A percentile compares a stretch with the other conserved stretches of the same genome.
phyloP scores from a whole-genome alignment of 192 early-diverging fungal species.

The Rhizophagus clarus region DNA sequence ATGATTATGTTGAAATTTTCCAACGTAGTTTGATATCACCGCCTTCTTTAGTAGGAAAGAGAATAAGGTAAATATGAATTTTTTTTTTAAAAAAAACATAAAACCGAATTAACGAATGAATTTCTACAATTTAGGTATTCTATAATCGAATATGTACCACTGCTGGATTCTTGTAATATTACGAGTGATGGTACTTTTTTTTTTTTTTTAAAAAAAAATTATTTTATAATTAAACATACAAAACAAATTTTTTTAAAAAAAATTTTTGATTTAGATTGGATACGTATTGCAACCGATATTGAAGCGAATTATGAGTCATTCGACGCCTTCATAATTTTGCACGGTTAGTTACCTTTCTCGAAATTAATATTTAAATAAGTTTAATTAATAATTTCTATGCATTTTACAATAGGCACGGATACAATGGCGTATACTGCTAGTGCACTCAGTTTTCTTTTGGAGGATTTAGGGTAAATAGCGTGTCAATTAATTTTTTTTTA shows the following conservation, averaged over 20 bases:
- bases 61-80: conserved; percentile 58
- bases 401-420: conserved; percentile 64
- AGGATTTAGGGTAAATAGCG: conserved; percentile 78
- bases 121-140: conserved; percentile 66
- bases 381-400: background rate
- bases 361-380: background rate
- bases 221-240: too few relatives aligned
- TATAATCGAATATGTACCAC: conserved; percentile 91
- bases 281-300: conserved; percentile 93
- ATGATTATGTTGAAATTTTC: conserved; percentile 8
- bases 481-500: conserved; percentile 24
- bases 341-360: conserved; percentile 45
- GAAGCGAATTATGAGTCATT: conserved; percentile 91
- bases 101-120: too few relatives aligned
- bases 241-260: conserved; percentile 37
- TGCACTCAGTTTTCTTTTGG: conserved; percentile 93
- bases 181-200: conserved; percentile 61
- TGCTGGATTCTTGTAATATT: conserved; percentile 96
- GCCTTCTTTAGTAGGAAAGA: conserved; percentile 83
- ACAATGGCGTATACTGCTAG: conserved; percentile 89
- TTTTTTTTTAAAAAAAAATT: too few relatives aligned
- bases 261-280: conserved; percentile 74
- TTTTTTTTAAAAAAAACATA: background rate
- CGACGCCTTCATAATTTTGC: conserved; percentile 96
- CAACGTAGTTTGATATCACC: conserved; percentile 77